Evolutionary conservation across 176 grass and related monocot genomes (phyloP), one percentile per base, ranked within the genome.

Genomic region (Ensete glaucum): DNA sequence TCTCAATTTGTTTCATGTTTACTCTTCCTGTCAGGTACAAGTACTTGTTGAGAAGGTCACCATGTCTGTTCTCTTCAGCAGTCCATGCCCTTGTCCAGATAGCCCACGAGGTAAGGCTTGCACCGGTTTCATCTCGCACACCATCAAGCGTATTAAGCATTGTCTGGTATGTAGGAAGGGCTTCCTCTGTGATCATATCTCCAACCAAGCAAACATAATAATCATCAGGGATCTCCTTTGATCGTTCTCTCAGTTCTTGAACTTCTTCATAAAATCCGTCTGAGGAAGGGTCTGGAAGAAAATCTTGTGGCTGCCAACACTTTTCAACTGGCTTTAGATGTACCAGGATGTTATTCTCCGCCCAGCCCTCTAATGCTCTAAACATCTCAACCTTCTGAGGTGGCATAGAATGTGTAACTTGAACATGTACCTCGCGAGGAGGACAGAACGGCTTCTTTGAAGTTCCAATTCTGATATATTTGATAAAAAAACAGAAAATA

Each of bases 161-260:
- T 64, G 62, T 64, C 23, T 64, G 62, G 23, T 64, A 64, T 24
- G 62, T 64, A 23, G 62, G 62, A 64, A 64, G 62, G 22, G 20
- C 62, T 64, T 64, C 62, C 62, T 64, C 62, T 23, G 62, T 23
- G 62, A 64, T 64, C 62, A 64, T 64, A 64, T 64, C 62, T 24
- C 62, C 62, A 64, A 21, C 62, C 20, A 64, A 64, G 23, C 62
- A 64, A 64, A 64, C 62, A 64, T 64, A 64, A 64, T 27, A 64
- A 20, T 64, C 62, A 23, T 64, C 62, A 64, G 62, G 62, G 62
- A 64, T 64, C 62, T 64, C 62, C 62, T 64, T 27, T 64, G 62
- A 15, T n/a, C 62, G 62, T 24, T 64, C 62, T 27, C 62, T 64
- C 17, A 64, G 62, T 64, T 64, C 20, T 11, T 23, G 62, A 64